A percentile compares a stretch with the other conserved stretches of the same genome.
Evolutionary conservation across 225 moss, liverwort and hornwort genomes (phyloP).

Genomic region (Polytrichum commune): DNA sequence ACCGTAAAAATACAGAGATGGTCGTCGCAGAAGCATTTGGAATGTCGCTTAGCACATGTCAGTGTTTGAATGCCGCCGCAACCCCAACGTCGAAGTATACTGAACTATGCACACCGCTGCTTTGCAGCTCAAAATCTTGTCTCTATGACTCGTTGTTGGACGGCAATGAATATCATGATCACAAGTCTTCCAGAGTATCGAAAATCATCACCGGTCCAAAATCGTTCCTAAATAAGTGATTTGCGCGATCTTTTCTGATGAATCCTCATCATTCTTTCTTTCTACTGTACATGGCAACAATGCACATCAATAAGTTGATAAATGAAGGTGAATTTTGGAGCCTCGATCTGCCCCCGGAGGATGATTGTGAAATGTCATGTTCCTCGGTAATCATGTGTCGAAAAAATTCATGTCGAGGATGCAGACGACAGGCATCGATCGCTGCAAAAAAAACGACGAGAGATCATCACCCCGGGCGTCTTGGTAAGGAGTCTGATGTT

Average conservation of each 20-base stretch:
- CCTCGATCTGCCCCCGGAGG: constrained; percentile 6
- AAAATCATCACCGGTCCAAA: too few species aligned
- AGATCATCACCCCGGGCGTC: too few species aligned
- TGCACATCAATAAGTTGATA: constrained; percentile 18
- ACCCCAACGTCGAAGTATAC: too few species aligned
- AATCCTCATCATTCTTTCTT: too few species aligned
- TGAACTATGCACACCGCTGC: constrained; percentile 41
- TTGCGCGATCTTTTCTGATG: too few species aligned
- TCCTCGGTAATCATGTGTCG: constrained; percentile 1
- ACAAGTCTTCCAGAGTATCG: too few species aligned
- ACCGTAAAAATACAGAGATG: too few species aligned
- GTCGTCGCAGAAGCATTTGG: too few species aligned
- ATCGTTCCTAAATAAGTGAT: too few species aligned
- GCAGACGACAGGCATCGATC: constrained; percentile 19
- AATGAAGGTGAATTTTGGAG: constrained; percentile 13
- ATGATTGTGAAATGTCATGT: background rate
- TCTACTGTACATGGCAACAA: constrained; percentile 29
- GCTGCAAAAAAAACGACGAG: constrained; percentile 11
- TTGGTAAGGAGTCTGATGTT: too few species aligned
- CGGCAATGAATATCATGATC: constrained; percentile 11
- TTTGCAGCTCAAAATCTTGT: constrained; percentile 27
- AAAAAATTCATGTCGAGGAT: constrained; percentile 9
- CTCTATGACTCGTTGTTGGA: constrained; percentile 28
- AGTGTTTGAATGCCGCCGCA: too few species aligned
- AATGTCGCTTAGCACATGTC: too few species aligned